These are phyloP conservation scores for Scleromitrula shiraiana DNA, from an alignment of 2,329 filamentous ascomycete genomes.

Conservation along the genomic window DNA sequence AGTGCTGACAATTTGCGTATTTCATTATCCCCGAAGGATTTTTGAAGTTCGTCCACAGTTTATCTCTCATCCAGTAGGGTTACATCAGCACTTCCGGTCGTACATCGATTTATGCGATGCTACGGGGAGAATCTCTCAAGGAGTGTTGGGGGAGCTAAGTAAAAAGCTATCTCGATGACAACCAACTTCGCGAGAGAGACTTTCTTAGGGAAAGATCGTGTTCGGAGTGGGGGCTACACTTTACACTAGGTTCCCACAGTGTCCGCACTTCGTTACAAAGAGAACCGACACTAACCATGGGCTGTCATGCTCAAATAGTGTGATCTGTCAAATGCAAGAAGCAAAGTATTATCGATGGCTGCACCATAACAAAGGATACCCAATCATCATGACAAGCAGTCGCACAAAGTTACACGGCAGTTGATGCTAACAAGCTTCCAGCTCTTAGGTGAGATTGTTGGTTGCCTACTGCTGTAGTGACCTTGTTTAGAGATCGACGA, in stretches of 20 bases:
- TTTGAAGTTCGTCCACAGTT: not conserved
- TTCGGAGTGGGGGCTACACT: constrained; percentile 1
- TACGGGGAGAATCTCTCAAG: not conserved
- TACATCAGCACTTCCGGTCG: not conserved
- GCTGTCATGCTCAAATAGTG: not conserved
- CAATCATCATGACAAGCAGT: not conserved
- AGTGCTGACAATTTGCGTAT: constrained; percentile 6
- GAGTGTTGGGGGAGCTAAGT: not conserved
- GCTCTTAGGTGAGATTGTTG: not conserved
- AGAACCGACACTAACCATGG: not conserved
- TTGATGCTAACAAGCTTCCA: not conserved
- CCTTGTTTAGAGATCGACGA: no score
- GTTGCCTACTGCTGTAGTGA: not conserved
- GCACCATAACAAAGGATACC: not conserved
- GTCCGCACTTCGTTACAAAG: not conserved
- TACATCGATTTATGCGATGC: not conserved
- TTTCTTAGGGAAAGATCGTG: not conserved
- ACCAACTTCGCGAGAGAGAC: not conserved
- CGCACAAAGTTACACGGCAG: constrained; percentile 1
- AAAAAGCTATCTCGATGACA: not conserved
- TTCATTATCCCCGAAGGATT: not conserved
- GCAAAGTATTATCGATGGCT: not conserved
- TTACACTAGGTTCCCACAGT: not conserved
- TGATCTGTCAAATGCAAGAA: not conserved
- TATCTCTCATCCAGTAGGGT: not conserved